Evolutionary conservation across 192 early-diverging fungal genomes (phyloP).

Genomic region (Pilaira anomala): DNA sequence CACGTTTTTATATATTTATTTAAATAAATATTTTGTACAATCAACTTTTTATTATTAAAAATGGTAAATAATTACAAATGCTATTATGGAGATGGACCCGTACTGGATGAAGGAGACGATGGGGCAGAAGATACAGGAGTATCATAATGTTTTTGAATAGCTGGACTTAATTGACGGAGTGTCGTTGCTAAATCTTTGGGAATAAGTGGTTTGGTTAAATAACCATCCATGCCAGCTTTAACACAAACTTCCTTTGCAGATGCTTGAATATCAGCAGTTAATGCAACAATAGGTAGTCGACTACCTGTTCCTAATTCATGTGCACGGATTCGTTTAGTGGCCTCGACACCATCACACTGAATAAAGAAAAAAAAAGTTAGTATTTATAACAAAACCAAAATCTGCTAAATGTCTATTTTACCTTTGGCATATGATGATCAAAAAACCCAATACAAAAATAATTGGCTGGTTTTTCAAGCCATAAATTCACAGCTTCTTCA

Average conservation of each 20-base stretch:
- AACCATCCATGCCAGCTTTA: slow-evolving; percentile 49
- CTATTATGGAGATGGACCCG: no score
- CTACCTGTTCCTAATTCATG: slow-evolving; percentile 19
- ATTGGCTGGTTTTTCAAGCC: slow-evolving; percentile 34
- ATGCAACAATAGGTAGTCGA: slow-evolving; percentile 44
- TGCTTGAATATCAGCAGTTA: slow-evolving; percentile 49
- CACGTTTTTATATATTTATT: no score
- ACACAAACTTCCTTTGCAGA: slow-evolving; percentile 42
- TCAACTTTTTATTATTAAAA: no score
- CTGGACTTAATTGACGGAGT: slow-evolving; percentile 36
- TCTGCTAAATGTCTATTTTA: slow-evolving; percentile 13
- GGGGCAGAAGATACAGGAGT: neutral
- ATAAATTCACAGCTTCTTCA: slow-evolving; percentile 40
- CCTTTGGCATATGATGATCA: slow-evolving; percentile 54
- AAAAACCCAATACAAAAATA: slow-evolving; percentile 47
- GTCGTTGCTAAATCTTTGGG: slow-evolving; percentile 43
- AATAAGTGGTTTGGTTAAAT: slow-evolving; percentile 51
- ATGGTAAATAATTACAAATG: no score
- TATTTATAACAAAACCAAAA: neutral
- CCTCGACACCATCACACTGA: slow-evolving; percentile 51
- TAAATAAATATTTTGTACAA: no score
- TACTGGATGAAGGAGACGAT: no score
- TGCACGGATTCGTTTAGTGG: slow-evolving; percentile 46
- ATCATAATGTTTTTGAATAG: slow-evolving; percentile 9
- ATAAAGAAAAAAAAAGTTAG: neutral